These are phyloP conservation scores for Boletellus ananas DNA, from an alignment of 768 basidiomycete genomes.

Conservation along the genomic window DNA sequence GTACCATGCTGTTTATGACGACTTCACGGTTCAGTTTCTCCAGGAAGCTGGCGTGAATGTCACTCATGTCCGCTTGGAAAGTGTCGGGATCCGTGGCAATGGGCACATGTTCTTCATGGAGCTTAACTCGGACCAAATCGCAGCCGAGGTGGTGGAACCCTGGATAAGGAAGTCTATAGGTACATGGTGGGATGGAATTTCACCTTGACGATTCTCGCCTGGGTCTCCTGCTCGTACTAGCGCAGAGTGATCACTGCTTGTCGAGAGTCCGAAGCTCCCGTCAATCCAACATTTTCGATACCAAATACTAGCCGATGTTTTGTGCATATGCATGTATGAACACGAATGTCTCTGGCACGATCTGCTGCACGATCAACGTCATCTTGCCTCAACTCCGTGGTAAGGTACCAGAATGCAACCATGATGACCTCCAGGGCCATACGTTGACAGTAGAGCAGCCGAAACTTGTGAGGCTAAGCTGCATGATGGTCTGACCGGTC, in stretches of 20 bases:
- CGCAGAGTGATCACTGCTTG: background rate
- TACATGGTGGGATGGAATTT: background rate
- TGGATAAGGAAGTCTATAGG: constrained; percentile 34
- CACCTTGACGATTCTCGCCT: background rate
- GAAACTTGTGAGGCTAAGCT: no score
- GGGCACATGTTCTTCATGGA: constrained; percentile 60
- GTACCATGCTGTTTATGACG: constrained; percentile 49
- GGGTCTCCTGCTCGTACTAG: background rate
- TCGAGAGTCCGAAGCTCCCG: background rate
- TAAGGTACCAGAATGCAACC: no score
- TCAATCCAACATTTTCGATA: no score
- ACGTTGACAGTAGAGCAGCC: no score
- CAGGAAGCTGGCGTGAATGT: constrained; percentile 43
- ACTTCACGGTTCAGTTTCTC: constrained; percentile 42
- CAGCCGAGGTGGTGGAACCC: constrained; percentile 35
- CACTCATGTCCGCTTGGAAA: constrained; percentile 37
- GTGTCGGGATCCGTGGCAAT: constrained; percentile 48
- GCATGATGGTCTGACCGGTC: no score
- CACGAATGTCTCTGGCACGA: no score
- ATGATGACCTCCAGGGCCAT: no score
- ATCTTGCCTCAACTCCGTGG: no score
- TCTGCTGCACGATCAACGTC: no score
- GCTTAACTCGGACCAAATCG: constrained; percentile 44
- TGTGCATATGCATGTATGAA: no score
- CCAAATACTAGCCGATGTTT: no score